These are phyloP conservation scores for Thraustochytrium aureum DNA, from an alignment of 352 stramenopile genomes.

Conservation along the genomic window DNA sequence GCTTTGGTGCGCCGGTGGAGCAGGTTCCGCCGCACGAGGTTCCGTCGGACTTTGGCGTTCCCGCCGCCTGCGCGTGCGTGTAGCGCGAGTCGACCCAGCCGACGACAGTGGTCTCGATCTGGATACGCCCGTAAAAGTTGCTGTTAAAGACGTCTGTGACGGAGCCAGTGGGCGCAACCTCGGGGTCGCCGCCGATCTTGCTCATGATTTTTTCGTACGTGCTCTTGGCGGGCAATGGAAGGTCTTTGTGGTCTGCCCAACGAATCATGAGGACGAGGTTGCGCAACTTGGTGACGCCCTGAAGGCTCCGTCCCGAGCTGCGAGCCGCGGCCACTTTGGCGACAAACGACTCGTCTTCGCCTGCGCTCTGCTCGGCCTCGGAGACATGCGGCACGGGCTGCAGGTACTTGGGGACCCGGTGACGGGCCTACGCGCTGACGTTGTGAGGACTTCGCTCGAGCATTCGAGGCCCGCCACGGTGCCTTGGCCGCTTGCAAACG, in stretches of 20 bases:
- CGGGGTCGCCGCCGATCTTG: conserved; percentile 51
- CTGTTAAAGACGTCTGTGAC: conserved; percentile 61
- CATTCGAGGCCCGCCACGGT: neutral
- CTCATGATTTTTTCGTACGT: conserved; percentile 62
- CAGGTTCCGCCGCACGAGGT: neutral
- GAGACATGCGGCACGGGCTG: neutral
- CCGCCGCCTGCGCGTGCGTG: conserved; percentile 63
- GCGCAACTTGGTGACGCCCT: neutral
- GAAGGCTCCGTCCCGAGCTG: neutral
- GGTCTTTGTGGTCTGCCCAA: conserved; percentile 61
- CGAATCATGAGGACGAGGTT: conserved; percentile 64
- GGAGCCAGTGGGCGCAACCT: conserved; percentile 60
- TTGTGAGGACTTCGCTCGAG: neutral
- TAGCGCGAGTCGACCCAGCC: conserved; percentile 61
- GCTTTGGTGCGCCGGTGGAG: neutral
- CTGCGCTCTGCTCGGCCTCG: neutral
- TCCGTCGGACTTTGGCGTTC: neutral
- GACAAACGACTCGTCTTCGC: neutral
- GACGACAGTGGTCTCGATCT: conserved; percentile 60
- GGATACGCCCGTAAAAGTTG: conserved; percentile 63
- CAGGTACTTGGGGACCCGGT: neutral
- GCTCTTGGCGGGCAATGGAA: conserved; percentile 55
- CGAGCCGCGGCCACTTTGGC: neutral
- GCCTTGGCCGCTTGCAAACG: neutral
- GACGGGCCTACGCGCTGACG: neutral